phyloP scores from a whole-genome alignment of 1,284 basidiomycete species.

The Leccinum cinnamomeum region DNA sequence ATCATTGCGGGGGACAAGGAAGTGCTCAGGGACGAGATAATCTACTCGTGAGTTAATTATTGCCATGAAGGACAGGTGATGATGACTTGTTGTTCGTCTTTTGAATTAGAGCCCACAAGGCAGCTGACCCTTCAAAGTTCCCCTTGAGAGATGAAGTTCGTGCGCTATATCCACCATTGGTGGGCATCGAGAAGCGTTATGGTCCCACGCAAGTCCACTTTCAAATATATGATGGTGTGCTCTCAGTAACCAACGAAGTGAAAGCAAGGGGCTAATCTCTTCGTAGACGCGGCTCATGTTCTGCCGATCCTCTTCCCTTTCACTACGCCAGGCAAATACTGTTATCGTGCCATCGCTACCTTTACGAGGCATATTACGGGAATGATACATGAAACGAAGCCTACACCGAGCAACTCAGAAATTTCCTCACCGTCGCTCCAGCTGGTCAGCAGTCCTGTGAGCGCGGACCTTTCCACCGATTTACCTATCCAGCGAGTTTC shows the following conservation, averaged over 20 bases:
- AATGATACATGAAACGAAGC: constrained; percentile 27
- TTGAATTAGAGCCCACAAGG: constrained; percentile 75
- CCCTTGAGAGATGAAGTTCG: constrained; percentile 63
- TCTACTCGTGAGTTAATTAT: constrained; percentile 68
- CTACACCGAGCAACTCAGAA: constrained; percentile 19
- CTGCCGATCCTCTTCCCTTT: constrained; percentile 82
- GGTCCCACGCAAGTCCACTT: constrained; percentile 88
- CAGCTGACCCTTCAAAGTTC: constrained; percentile 79
- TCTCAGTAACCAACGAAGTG: background rate
- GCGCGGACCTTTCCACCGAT: background rate
- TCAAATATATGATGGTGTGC: constrained; percentile 77
- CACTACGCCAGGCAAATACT: constrained; percentile 79
- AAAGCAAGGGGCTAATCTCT: constrained; percentile 4
- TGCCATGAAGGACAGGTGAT: background rate
- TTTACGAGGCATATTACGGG: constrained; percentile 67
- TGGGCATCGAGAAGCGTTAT: constrained; percentile 62
- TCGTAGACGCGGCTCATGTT: constrained; percentile 67
- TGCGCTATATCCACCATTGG: constrained; percentile 63
- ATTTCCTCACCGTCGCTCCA: background rate
- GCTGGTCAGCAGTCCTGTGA: constrained; percentile 4
- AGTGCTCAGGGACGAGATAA: constrained; percentile 89
- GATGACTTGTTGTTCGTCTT: background rate
- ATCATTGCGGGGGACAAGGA: constrained; percentile 90
- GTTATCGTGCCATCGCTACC: constrained; percentile 68
- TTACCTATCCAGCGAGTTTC: constrained; percentile 4